These are phyloP conservation scores for Botrytis hyacinthi DNA, from an alignment of 2,329 filamentous ascomycete genomes.

Conservation along the genomic window DNA sequence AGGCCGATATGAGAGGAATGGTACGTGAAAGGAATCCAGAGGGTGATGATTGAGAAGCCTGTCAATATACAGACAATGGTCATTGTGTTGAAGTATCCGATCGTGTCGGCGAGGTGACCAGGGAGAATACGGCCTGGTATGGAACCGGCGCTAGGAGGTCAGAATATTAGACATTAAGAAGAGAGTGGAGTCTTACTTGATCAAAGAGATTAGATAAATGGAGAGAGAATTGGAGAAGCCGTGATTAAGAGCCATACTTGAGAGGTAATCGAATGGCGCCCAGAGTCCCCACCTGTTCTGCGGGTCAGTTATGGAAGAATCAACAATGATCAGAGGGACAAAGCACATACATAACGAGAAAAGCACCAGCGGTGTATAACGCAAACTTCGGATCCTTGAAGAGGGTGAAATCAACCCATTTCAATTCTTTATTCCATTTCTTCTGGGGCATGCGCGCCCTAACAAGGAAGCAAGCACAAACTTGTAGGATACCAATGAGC, in stretches of 20 bases:
- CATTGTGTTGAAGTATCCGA: slow-evolving; percentile 53
- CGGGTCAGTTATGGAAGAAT: background rate
- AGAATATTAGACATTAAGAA: slow-evolving; percentile 45
- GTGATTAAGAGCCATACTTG: slow-evolving; percentile 37
- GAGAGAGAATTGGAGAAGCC: slow-evolving; percentile 52
- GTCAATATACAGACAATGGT: slow-evolving; percentile 46
- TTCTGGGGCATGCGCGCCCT: slow-evolving; percentile 3
- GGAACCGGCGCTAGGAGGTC: slow-evolving; percentile 38
- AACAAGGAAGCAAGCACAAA: slow-evolving; percentile 5
- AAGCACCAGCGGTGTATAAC: slow-evolving; percentile 9
- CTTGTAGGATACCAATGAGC: background rate
- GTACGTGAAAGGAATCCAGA: slow-evolving; percentile 52
- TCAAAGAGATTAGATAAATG: slow-evolving; percentile 13
- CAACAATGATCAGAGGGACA: background rate
- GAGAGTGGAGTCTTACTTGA: slow-evolving; percentile 5
- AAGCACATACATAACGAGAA: slow-evolving; percentile 9
- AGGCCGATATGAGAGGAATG: slow-evolving; percentile 46
- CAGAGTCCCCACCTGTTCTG: slow-evolving; percentile 41
- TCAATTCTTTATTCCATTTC: slow-evolving; percentile 3
- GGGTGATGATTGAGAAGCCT: slow-evolving; percentile 46
- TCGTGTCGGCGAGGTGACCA: slow-evolving; percentile 50
- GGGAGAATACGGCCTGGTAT: slow-evolving; percentile 44
- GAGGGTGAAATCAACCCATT: slow-evolving; percentile 40
- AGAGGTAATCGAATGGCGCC: slow-evolving; percentile 25
- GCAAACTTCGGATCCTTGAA: slow-evolving; percentile 24